Percentiles rank a stretch among this genome's conserved stretches.
Conservation (phyloP, 108 stramenopile species). For the Cyclotella choctawhatcheeana region DNA sequence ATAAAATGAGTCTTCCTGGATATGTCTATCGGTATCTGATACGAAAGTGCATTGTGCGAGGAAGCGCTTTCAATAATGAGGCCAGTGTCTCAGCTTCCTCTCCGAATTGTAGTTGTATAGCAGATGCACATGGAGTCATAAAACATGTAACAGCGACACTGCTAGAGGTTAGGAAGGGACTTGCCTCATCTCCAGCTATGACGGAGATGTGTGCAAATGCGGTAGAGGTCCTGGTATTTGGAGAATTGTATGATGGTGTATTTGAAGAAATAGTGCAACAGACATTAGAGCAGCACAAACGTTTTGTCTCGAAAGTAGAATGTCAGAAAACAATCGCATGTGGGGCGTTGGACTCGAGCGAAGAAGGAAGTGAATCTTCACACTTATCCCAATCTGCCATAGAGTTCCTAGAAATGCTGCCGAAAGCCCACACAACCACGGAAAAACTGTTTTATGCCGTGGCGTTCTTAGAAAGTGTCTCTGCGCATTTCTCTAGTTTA, state of each 20-base stretch:
- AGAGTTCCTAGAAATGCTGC: slow-evolving; percentile 53
- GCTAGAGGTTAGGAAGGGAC: slow-evolving; percentile 75
- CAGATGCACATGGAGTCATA: slow-evolving; percentile 84
- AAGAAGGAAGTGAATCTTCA: slow-evolving; percentile 20
- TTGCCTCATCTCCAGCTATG: slow-evolving; percentile 65
- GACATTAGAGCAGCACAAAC: slow-evolving; percentile 35
- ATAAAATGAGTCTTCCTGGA: slow-evolving; percentile 83
- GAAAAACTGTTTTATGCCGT: slow-evolving; percentile 81
- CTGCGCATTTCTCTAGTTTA: slow-evolving; percentile 59
- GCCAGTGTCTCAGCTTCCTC: background rate
- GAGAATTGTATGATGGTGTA: slow-evolving; percentile 71
- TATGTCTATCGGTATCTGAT: slow-evolving; percentile 78
- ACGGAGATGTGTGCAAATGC: slow-evolving; percentile 79
- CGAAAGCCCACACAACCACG: slow-evolving; percentile 68
- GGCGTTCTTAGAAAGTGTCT: slow-evolving; percentile 72
- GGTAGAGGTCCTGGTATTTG: slow-evolving; percentile 83
- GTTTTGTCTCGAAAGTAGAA: slow-evolving; percentile 54
- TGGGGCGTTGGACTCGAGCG: background rate
- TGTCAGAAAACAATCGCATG: slow-evolving; percentile 28
- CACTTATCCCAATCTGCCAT: slow-evolving; percentile 60
- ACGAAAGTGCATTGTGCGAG: slow-evolving; percentile 52
- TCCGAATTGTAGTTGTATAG: slow-evolving; percentile 51
- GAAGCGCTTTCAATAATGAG: slow-evolving; percentile 7
- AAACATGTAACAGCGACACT: slow-evolving; percentile 88
- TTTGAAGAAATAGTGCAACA: slow-evolving; percentile 41